These are phyloP conservation scores for Danielozyma ontarioensis DNA, from an alignment of 805 yeast species.

Conservation along the genomic window DNA sequence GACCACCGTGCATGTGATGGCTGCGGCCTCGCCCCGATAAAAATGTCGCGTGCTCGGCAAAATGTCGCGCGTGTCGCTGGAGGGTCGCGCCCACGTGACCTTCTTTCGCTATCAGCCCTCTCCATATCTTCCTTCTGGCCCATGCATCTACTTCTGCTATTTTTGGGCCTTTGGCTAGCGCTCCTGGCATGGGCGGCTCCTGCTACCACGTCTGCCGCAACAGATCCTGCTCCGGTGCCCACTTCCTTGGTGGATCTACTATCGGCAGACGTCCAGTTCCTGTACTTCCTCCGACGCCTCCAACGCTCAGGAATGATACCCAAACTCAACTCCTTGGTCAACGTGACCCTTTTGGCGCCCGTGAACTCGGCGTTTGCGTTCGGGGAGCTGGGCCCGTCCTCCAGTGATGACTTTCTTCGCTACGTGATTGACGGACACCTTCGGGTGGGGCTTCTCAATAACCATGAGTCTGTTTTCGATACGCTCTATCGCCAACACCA, in stretches of 20 bases:
- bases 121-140: too few species aligned
- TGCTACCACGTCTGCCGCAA: slow-evolving; percentile 3
- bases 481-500: slow-evolving; percentile 18
- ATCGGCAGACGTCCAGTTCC: slow-evolving; percentile 63
- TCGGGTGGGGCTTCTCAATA: slow-evolving; percentile 24
- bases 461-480: slow-evolving; percentile 20
- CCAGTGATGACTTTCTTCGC: slow-evolving; percentile 11
- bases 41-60: too few species aligned
- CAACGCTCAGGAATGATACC: slow-evolving; percentile 65
- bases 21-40: too few species aligned
- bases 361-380: slow-evolving; percentile 66
- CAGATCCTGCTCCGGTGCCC: slow-evolving; percentile 15
- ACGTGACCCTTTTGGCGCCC: slow-evolving; percentile 77
- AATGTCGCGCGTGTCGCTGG: too few species aligned
- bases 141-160: too few species aligned
- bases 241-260: slow-evolving; percentile 61
- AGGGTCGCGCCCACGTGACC: too few species aligned
- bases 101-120: too few species aligned
- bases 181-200: too few species aligned
- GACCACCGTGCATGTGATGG: too few species aligned
- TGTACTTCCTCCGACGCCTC: slow-evolving; percentile 53
- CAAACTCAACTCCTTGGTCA: slow-evolving; percentile 48
- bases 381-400: background rate
- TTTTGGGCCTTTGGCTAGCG: too few species aligned
- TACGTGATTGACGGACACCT: slow-evolving; percentile 31